phyloP scores from a whole-genome alignment of 441 rosid genomes.

The Biscutella auriculata region DNA sequence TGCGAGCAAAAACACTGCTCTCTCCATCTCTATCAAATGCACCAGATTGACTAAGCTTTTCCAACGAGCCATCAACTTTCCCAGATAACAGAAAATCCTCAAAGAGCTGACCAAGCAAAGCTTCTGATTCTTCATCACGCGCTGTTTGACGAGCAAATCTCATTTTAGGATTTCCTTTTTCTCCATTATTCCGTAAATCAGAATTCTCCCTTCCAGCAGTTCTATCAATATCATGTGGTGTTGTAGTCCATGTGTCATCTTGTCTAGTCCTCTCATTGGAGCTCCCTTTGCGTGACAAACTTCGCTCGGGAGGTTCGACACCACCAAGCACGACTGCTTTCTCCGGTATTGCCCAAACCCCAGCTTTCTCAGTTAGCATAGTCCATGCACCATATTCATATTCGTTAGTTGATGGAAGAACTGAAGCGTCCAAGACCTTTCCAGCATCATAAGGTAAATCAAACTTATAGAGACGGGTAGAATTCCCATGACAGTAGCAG shows the following conservation, averaged over 20 bases:
- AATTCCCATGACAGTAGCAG: conserved; percentile 52
- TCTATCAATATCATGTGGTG: conserved; percentile 30
- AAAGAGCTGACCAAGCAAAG: conserved; percentile 73
- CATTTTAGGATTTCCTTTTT: conserved; percentile 39
- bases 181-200: conserved; percentile 51
- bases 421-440: conserved; percentile 86
- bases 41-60: conserved; percentile 59
- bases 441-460: conserved; percentile 94
- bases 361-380: conserved; percentile 85
- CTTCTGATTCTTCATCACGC: conserved; percentile 86
- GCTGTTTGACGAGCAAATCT: conserved; percentile 55
- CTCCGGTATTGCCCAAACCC: conserved; percentile 97
- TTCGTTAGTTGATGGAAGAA: conserved; percentile 62
- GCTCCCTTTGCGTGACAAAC: conserved; percentile 86
- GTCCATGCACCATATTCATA: conserved; percentile 87
- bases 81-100: conserved; percentile 64
- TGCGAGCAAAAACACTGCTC: conserved; percentile 64
- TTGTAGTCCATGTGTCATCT: conserved; percentile 47
- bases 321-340: conserved; percentile 77
- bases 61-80: conserved; percentile 52
- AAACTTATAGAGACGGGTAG: conserved; percentile 77
- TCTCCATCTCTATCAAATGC: conserved; percentile 94
- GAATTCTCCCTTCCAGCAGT: conserved; percentile 59
- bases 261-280: conserved; percentile 56
- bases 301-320: conserved; percentile 89